Evolutionary conservation across 768 basidiomycete species (phyloP).

Genomic region (Inosperma sp.): DNA sequence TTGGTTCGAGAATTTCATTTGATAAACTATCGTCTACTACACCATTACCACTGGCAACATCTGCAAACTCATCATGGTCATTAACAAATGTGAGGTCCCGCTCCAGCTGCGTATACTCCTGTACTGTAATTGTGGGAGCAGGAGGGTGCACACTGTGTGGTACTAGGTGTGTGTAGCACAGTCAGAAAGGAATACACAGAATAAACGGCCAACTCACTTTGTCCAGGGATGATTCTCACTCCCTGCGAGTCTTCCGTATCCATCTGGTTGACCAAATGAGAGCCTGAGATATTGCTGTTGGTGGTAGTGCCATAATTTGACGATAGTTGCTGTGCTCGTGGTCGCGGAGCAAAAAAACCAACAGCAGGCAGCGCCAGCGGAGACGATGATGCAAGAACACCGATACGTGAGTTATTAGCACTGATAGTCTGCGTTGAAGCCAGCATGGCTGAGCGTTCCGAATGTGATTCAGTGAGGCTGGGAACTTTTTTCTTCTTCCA

Average conservation of each 20-base stretch:
- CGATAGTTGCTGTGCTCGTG: too few species aligned
- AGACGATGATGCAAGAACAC: not conserved
- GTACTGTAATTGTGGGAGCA: not conserved
- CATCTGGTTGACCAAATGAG: not conserved
- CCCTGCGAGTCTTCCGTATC: not conserved
- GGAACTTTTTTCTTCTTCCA: not conserved
- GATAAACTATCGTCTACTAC: not conserved
- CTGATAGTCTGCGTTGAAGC: not conserved
- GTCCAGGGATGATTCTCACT: not conserved
- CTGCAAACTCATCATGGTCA: not conserved
- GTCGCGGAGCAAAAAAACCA: not conserved
- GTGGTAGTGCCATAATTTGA: too few species aligned
- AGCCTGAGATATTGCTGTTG: not conserved
- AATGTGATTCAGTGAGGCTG: too few species aligned
- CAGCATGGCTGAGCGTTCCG: not conserved
- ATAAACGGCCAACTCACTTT: not conserved
- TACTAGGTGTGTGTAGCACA: not conserved
- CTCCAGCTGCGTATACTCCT: not conserved
- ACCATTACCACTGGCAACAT: not conserved
- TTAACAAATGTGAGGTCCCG: not conserved
- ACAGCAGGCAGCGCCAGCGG: not conserved
- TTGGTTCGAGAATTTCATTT: not conserved
- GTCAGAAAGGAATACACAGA: not conserved
- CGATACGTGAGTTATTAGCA: not conserved
- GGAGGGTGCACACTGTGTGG: not conserved